Evolutionary conservation across 2,329 filamentous ascomycete species (phyloP).

Genomic region (Penicillium sclerotigenum): DNA sequence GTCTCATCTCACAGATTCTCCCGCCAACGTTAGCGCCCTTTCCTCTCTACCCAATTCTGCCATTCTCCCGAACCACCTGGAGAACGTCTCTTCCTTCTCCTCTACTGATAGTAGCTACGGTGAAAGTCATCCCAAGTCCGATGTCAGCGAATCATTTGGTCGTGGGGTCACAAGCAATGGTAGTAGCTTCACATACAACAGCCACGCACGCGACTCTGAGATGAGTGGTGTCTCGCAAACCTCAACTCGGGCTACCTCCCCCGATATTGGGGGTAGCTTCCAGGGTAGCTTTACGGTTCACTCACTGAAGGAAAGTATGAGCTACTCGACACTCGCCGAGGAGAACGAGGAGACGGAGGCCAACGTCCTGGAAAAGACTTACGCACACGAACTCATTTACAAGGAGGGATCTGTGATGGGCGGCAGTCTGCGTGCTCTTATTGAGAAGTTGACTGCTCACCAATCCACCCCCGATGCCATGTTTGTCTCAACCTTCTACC

Average conservation of each 20-base stretch:
- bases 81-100: slow-evolving; percentile 28
- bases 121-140: slow-evolving; percentile 34
- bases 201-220: slow-evolving; percentile 71
- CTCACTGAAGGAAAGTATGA: slow-evolving; percentile 67
- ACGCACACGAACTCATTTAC: slow-evolving; percentile 86
- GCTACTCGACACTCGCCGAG: slow-evolving; percentile 64
- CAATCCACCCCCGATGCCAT: slow-evolving; percentile 87
- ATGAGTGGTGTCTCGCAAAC: slow-evolving; percentile 74
- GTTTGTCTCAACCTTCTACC: slow-evolving; percentile 92
- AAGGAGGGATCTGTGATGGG: slow-evolving; percentile 94
- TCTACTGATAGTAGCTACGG: slow-evolving; percentile 36
- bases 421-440: slow-evolving; percentile 80
- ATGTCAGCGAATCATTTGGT: slow-evolving; percentile 46
- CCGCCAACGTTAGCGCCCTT: slow-evolving; percentile 28
- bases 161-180: slow-evolving; percentile 73
- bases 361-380: slow-evolving; percentile 86
- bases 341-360: slow-evolving; percentile 77
- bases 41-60: slow-evolving; percentile 29
- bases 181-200: slow-evolving; percentile 74
- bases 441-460: slow-evolving; percentile 92
- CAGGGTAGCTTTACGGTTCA: slow-evolving; percentile 56
- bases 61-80: slow-evolving; percentile 27
- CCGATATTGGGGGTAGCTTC: slow-evolving; percentile 60
- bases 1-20: slow-evolving; percentile 42
- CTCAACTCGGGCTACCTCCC: slow-evolving; percentile 85